These are phyloP conservation scores for Conringia planisiliqua DNA, from an alignment of 345 rosid genomes.

Conservation along the genomic window DNA sequence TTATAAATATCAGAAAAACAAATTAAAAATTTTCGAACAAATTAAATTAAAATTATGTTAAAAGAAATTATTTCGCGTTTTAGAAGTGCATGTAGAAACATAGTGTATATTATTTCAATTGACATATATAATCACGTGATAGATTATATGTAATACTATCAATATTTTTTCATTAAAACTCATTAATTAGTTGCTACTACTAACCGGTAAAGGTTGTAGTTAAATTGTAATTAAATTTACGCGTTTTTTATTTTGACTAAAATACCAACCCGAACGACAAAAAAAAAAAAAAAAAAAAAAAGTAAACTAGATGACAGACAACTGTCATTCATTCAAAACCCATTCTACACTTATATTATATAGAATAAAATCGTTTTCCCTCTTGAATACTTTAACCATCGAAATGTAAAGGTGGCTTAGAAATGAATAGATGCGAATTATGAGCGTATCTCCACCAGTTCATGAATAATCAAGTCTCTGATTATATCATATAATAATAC, in stretches of 20 bases:
- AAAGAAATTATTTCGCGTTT: too few species aligned
- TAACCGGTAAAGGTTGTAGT: background rate
- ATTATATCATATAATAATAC: background rate
- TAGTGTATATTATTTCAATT: too few species aligned
- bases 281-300: background rate
- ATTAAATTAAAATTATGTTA: too few species aligned
- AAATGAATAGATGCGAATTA: background rate
- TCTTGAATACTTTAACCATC: background rate
- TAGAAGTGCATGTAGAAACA: too few species aligned
- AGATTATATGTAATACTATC: too few species aligned
- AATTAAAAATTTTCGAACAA: too few species aligned
- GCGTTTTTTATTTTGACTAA: background rate
- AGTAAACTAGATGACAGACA: background rate
- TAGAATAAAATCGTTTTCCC: background rate
- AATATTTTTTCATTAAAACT: background rate
- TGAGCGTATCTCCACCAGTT: background rate
- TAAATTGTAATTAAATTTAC: background rate
- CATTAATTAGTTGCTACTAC: background rate
- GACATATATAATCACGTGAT: too few species aligned
- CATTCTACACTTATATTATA: background rate
- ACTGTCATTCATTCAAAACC: background rate
- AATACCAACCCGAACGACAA: background rate
- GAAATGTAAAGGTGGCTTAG: background rate
- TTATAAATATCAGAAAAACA: too few species aligned
- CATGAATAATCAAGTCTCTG: background rate